Percentiles rank a stretch among this genome's conserved stretches.
Evolutionary conservation across 495 filamentous ascomycete genomes (phyloP).

Genomic region (Bombardia bombarda): DNA sequence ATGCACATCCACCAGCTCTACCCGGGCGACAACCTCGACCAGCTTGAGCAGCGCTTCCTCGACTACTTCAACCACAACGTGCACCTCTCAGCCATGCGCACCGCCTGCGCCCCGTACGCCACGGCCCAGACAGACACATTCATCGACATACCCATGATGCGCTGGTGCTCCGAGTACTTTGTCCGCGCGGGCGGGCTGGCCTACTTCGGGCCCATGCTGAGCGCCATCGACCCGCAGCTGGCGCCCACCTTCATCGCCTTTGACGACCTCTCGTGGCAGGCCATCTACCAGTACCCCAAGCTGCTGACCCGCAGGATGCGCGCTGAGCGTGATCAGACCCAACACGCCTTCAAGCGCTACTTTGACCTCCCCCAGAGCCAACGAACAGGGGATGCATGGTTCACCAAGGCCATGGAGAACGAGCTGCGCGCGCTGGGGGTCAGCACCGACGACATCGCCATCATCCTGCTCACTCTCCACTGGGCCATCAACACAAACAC

Average conservation of each 20-base stretch:
- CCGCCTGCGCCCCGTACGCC: not conserved
- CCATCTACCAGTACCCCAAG: slow-evolving; percentile 10
- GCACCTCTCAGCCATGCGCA: not conserved
- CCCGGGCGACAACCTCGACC: slow-evolving; percentile 8
- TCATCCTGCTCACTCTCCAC: slow-evolving; percentile 10
- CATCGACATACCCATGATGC: slow-evolving; percentile 3
- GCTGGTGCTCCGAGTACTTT: slow-evolving; percentile 11
- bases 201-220: slow-evolving; percentile 10
- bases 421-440: slow-evolving; percentile 7
- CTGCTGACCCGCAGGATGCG: slow-evolving; percentile 7
- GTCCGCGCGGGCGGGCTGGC: slow-evolving; percentile 4
- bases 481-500: slow-evolving; percentile 13
- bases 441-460: slow-evolving; percentile 6
- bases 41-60: slow-evolving; percentile 1
- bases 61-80: slow-evolving; percentile 8
- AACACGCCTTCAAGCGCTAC: slow-evolving; percentile 10
- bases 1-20: slow-evolving; percentile 11
- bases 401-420: slow-evolving; percentile 10
- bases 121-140: not conserved
- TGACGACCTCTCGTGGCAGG: slow-evolving; percentile 12
- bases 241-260: slow-evolving; percentile 6
- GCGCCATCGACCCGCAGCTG: slow-evolving; percentile 5
- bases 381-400: slow-evolving; percentile 5
- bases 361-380: slow-evolving; percentile 11
- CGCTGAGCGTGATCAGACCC: slow-evolving; percentile 4